Conservation (phyloP, 495 filamentous ascomycete genomes). For the Pseudevernia furfuracea region DNA sequence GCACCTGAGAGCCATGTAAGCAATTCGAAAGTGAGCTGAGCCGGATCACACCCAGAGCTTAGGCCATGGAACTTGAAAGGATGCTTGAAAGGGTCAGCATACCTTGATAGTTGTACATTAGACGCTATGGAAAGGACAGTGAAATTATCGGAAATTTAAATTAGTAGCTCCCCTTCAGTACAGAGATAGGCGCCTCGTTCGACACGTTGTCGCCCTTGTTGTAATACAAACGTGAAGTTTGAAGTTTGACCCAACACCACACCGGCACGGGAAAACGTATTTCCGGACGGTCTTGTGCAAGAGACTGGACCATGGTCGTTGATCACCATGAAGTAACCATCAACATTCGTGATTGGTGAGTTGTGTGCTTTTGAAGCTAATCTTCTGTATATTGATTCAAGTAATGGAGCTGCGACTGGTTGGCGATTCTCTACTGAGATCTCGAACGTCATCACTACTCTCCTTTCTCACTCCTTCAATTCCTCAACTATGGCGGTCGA, state of each 20-base stretch:
- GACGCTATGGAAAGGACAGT: background rate
- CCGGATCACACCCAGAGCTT: constrained; percentile 13
- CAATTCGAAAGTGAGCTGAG: constrained; percentile 8
- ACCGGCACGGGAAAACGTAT: background rate
- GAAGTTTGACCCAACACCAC: background rate
- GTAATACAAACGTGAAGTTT: background rate
- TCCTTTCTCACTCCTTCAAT: constrained; percentile 28
- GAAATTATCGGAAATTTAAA: background rate
- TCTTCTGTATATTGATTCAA: background rate
- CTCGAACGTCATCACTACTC: constrained; percentile 25
- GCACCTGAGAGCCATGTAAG: constrained; percentile 30
- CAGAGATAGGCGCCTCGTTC: background rate
- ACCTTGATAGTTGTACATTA: constrained; percentile 80
- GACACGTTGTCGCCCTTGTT: background rate
- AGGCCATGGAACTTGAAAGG: background rate
- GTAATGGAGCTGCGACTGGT: constrained; percentile 37
- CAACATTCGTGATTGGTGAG: background rate
- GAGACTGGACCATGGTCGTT: background rate
- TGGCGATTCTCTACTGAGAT: constrained; percentile 29
- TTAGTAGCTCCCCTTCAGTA: background rate
- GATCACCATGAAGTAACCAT: background rate
- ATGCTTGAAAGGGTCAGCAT: constrained; percentile 26
- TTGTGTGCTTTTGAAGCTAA: background rate
- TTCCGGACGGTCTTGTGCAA: background rate
- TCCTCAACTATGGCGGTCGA: constrained; percentile 10